Percentiles rank a stretch among this genome's conserved stretches.
These are phyloP conservation scores for Lindgomyces ingoldianus DNA, from an alignment of 495 filamentous ascomycete species.

Conservation along the genomic window DNA sequence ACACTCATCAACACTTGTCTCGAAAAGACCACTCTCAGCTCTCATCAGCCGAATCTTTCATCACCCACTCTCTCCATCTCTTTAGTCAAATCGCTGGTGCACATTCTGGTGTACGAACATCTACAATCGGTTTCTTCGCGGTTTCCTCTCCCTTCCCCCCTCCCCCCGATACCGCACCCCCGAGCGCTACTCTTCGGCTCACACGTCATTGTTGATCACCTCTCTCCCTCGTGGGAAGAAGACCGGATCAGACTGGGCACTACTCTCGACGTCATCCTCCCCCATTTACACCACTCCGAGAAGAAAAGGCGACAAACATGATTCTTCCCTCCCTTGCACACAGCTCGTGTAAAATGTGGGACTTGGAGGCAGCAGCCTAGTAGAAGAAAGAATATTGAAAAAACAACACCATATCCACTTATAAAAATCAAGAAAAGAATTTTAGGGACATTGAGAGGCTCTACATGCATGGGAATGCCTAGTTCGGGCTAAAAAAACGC, in stretches of 20 bases:
- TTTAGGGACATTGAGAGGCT: neutral
- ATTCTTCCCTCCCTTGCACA: neutral
- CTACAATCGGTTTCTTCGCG: conserved; percentile 1
- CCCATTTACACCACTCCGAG: neutral
- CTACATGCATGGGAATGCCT: neutral
- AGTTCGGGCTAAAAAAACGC: neutral
- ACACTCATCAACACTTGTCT: neutral
- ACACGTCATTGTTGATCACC: conserved; percentile 36
- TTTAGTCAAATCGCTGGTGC: conserved; percentile 3
- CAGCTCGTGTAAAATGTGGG: conserved; percentile 1
- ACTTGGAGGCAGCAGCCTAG: neutral
- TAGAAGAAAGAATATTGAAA: neutral
- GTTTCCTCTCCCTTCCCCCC: conserved; percentile 23
- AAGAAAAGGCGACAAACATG: neutral
- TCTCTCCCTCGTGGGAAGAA: conserved; percentile 1
- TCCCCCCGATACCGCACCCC: conserved; percentile 20
- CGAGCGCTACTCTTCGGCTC: conserved; percentile 34
- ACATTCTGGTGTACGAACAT: conserved; percentile 10
- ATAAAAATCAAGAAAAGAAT: neutral
- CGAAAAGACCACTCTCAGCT: neutral
- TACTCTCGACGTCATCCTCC: neutral
- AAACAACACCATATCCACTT: neutral
- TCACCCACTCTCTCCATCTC: neutral
- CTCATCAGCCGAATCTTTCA: neutral
- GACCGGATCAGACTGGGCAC: conserved; percentile 36